Evolutionary conservation across 257 asterid species (phyloP), one percentile per base, ranked within the genome.

Genomic region (Jacaranda mimosifolia): DNA sequence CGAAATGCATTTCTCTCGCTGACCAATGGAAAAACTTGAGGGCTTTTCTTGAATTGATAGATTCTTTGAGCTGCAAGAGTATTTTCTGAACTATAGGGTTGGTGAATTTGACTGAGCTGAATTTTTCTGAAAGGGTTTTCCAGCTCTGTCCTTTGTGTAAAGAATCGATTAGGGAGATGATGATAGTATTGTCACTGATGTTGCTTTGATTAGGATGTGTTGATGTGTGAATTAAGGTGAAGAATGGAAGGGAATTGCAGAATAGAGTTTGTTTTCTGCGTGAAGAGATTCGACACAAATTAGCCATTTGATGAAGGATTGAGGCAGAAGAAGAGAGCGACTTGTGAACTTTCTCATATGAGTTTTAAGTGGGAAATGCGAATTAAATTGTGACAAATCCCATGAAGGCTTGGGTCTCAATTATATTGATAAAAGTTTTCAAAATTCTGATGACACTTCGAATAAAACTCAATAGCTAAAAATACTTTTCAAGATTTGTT

Each of bases 11-110:
- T 18, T 76, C 79, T 38, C 83, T 88, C 0, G 93, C 82, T 3
- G 97, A 85, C 97, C 97, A 92, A 64, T 92, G 96, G 81, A 94
- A 94, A 76, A 94, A 94, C 40, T 36, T 86, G 32, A 94, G 88
- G 18, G 96, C 97, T 68, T 85, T 88, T 77, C 86, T 88, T 1
- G 93, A 92, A 84, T 84, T 78, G 14, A 65, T 53, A 66, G 94
- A 91, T 42, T 92, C 93, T 82, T 89, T 89, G 76, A 92, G 86
- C 39, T 85, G 91, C 65, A 93, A 48, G 13, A 93, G 96, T 14
- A 87, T 77, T 66, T 74, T 82, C 71, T 77, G 82, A 62, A 90
- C 75, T 17, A 86, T 14, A n/a, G 86, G 49, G 68, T 52, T 58
- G 32, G 86, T 74, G 72, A 92, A 83, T 49, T 84, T 79, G 52